Evolutionary conservation across 805 yeast genomes (phyloP).

Genomic region (Suhomyces prunicola): DNA sequence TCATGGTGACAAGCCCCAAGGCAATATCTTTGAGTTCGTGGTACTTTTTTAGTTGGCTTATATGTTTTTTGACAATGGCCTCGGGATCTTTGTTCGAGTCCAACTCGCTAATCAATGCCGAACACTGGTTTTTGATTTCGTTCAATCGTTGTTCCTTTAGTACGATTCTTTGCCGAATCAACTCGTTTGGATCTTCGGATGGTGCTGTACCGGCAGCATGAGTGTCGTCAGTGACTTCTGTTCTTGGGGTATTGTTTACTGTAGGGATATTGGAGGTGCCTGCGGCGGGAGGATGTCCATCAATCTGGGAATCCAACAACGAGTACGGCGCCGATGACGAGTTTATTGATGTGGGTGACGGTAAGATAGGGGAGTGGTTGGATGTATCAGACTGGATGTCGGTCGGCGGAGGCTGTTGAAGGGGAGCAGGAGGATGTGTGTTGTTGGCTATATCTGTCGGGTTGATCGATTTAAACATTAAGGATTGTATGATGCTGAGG

Average conservation of each 20-base stretch:
- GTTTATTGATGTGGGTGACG: not conserved
- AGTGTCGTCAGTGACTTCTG: not conserved
- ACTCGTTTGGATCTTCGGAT: conserved; percentile 1
- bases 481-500: not conserved
- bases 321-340: conserved; percentile 1
- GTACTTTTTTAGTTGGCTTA: conserved; percentile 50
- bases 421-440: conserved; percentile 6
- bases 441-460: conserved; percentile 6
- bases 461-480: conserved; percentile 2
- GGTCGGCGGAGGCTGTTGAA: conserved; percentile 1
- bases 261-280: conserved; percentile 1
- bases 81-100: conserved; percentile 37
- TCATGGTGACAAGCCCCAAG: conserved; percentile 51
- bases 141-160: conserved; percentile 19
- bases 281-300: not conserved
- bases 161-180: conserved; percentile 4
- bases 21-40: conserved; percentile 66
- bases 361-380: not conserved
- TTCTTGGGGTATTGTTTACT: conserved; percentile 7
- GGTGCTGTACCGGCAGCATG: not conserved
- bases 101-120: conserved; percentile 29
- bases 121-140: conserved; percentile 33
- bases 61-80: conserved; percentile 48
- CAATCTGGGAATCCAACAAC: not conserved
- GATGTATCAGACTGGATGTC: not conserved